Evolutionary conservation across 2,329 filamentous ascomycete genomes (phyloP).

Genomic region (Penicillium sp.): DNA sequence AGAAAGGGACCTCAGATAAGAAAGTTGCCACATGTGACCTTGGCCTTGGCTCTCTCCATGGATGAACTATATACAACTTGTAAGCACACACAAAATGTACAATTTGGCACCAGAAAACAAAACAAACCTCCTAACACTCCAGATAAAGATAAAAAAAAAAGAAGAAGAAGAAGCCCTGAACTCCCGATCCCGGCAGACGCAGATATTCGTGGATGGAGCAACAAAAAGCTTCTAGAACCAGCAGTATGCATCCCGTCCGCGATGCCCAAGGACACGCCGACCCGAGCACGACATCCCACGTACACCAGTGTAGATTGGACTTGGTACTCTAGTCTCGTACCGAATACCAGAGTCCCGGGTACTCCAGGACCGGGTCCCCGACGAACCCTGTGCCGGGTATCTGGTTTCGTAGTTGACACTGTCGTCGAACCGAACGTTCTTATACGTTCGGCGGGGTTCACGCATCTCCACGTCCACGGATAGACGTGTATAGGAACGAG

Average conservation of each 20-base stretch:
- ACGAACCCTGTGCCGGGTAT: background rate
- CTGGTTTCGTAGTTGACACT: background rate
- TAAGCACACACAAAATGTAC: no score
- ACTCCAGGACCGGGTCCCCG: background rate
- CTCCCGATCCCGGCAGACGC: no score
- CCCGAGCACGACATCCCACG: background rate
- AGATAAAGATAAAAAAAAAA: no score
- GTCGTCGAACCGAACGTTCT: background rate
- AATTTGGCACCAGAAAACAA: no score
- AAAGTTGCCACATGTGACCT: slow-evolving; percentile 1
- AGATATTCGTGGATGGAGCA: no score
- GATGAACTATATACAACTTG: no score
- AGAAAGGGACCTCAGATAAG: background rate
- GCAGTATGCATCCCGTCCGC: background rate
- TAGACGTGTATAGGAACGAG: no score
- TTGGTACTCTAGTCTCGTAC: background rate
- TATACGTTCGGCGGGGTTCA: background rate
- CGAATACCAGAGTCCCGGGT: background rate
- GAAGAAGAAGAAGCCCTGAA: no score
- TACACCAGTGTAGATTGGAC: background rate
- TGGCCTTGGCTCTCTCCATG: background rate
- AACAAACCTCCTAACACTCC: no score
- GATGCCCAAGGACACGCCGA: background rate
- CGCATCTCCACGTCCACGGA: background rate
- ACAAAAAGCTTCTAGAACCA: background rate